Base-by-base conservation (phyloP, 805 yeast species). In the Saturnispora diversa region DNA sequence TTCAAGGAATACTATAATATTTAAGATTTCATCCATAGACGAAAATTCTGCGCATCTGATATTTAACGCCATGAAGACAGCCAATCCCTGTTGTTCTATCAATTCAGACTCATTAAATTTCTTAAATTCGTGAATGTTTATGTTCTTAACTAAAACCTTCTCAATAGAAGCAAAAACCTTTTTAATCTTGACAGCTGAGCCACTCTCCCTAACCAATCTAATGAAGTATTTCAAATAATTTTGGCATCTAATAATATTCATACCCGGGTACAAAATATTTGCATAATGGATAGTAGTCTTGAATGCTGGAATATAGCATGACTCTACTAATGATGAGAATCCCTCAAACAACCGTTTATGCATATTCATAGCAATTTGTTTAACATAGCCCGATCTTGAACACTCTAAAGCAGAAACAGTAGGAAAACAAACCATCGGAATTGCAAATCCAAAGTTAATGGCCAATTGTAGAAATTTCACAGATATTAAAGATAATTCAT, bases 361-460 rank as follows among this genome's bases (percentile, higher is more conserved):
- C 41, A 83, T 59, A 1, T 65, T 67, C 1, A 64, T 43, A 0
- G 87, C 85, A 9, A 69, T 58, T 3, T 54, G 55, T 24, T 70
- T 63, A 13, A 82, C 65, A 9, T 58, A 53, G 3, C 53, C 54
- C 13, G 63, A 58, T 1, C 64, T 58, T 0, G 85, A 75, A 0
- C 83, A 66, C 43, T 78, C 77, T 26, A 86, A 61, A 0, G 90
- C 90, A 42, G 84, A 69, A 1, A 84, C 66, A 0, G 87, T 79
- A 0, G 87, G 73, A 5, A 80, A 71, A 50, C 85, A 74, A 4
- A 72, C 51, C 42, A 82, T 70, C 1, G 95, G 95, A 52, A 81
- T 84, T 0, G 82, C 80, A 57, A 74, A 80, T 0, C 94, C 94
- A 40, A 76, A 66, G 22, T 67, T 67, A 8, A 80, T 69, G 19